phyloP scores from a whole-genome alignment of 106 monocot genomes.

The Dendrobium catenatum region DNA sequence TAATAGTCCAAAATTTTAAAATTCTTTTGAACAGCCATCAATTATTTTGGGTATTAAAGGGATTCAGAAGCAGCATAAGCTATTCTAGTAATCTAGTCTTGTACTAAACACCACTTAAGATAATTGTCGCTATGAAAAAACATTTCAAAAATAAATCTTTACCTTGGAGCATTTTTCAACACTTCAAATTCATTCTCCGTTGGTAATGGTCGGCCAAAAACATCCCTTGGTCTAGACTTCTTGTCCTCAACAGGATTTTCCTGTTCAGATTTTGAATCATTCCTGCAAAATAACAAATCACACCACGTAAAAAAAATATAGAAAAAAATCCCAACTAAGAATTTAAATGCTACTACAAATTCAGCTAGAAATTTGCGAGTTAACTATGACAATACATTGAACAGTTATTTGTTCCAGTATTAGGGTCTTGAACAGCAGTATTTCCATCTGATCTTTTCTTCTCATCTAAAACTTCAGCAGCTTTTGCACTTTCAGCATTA shows the following conservation, averaged over 20 bases:
- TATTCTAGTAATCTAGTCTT: background rate
- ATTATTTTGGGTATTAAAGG: background rate
- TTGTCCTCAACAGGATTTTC: slow-evolving; percentile 27
- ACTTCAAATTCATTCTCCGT: slow-evolving; percentile 96
- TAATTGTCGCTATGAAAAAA: background rate
- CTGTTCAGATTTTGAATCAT: slow-evolving; percentile 17
- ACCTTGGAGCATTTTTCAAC: slow-evolving; percentile 97
- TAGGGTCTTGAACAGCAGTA: slow-evolving; percentile 18
- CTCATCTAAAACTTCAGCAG: slow-evolving; percentile 85
- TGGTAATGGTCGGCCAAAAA: slow-evolving; percentile 89
- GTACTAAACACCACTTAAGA: background rate
- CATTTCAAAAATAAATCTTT: background rate
- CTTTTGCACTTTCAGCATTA: slow-evolving; percentile 97
- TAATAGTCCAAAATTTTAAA: no score
- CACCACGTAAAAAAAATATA: background rate
- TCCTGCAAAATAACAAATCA: slow-evolving; percentile 19
- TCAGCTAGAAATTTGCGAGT: background rate
- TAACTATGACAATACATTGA: slow-evolving; percentile 23
- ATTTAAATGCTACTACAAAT: background rate
- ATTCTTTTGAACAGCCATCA: background rate
- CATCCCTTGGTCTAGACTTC: slow-evolving; percentile 85
- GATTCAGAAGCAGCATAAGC: background rate
- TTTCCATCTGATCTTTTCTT: slow-evolving; percentile 32
- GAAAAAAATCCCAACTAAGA: background rate
- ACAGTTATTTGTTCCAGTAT: slow-evolving; percentile 11